Conservation (phyloP, 116 monocot genomes). For the Papilionanthe hybrid region DNA sequence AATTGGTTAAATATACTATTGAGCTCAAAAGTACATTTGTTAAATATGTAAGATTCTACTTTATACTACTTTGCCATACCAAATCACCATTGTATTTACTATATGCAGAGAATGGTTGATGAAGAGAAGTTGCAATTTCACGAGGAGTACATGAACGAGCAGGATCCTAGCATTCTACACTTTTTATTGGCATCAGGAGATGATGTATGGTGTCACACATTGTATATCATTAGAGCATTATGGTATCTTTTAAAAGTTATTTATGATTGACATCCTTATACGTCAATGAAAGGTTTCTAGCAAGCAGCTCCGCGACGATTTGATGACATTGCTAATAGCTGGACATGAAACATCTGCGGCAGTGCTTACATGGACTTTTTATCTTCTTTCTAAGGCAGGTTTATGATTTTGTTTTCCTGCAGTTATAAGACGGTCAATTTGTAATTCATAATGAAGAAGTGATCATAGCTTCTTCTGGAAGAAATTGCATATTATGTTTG, state of each 20-base stretch:
- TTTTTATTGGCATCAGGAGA: slow-evolving; percentile 97
- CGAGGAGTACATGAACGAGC: slow-evolving; percentile 93
- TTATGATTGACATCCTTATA: neutral
- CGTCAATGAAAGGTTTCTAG: slow-evolving; percentile 65
- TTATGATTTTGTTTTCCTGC: neutral
- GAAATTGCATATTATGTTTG: no score
- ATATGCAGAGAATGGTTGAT: slow-evolving; percentile 75
- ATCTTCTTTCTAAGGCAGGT: slow-evolving; percentile 80
- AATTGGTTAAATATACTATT: neutral
- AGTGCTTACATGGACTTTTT: slow-evolving; percentile 96
- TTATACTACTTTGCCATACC: neutral
- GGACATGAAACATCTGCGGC: slow-evolving; percentile 99
- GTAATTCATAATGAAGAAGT: neutral
- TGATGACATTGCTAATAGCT: slow-evolving; percentile 98
- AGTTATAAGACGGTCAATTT: neutral
- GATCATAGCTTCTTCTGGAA: neutral
- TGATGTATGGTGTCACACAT: slow-evolving; percentile 44
- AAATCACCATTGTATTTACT: slow-evolving; percentile 7
- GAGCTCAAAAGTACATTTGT: neutral
- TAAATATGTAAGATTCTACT: neutral
- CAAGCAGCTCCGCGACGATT: slow-evolving; percentile 95
- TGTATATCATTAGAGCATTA: neutral
- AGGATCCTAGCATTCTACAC: slow-evolving; percentile 98
- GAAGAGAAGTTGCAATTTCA: slow-evolving; percentile 89
- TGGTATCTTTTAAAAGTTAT: neutral